Conservation (phyloP, 1,284 basidiomycete species). For the Irpex sp. region DNA sequence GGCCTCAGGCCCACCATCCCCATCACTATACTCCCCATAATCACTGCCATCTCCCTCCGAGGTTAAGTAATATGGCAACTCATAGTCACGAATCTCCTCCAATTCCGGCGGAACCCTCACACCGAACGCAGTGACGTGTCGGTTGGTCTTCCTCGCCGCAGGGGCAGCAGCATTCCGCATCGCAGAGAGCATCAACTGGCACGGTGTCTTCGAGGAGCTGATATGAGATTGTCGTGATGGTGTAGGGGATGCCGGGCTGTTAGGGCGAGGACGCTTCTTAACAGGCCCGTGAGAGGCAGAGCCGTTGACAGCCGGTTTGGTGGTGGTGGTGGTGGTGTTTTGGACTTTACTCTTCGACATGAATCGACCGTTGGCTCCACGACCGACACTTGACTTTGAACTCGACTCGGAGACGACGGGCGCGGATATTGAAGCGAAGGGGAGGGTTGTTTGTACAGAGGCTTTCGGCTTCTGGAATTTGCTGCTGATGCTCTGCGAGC, state of each 20-base stretch:
- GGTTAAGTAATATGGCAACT: conserved; percentile 39
- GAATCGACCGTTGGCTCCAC: conserved; percentile 15
- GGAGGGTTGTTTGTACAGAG: background rate
- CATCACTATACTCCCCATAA: conserved; percentile 1
- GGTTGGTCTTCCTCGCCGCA: conserved; percentile 43
- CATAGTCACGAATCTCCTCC: conserved; percentile 42
- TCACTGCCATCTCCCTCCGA: conserved; percentile 15
- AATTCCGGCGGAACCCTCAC: conserved; percentile 40
- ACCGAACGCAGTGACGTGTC: conserved; percentile 53
- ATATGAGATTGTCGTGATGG: background rate
- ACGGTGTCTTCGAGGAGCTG: conserved; percentile 14
- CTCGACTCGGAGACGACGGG: conserved; percentile 3
- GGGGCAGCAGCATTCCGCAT: conserved; percentile 39
- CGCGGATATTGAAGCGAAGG: background rate
- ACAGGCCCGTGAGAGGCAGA: conserved; percentile 13
- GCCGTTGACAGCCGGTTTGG: conserved; percentile 5
- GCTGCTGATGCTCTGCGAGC: conserved; percentile 4
- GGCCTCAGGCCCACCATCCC: background rate
- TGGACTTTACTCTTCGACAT: conserved; percentile 16
- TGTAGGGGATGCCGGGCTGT: conserved; percentile 9
- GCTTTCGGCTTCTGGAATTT: conserved; percentile 1
- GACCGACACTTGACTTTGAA: conserved; percentile 3
- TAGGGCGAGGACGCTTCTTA: conserved; percentile 19
- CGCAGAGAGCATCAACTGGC: conserved; percentile 44
- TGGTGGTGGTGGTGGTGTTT: background rate